phyloP scores from a whole-genome alignment of 116 monocot genomes.

The Iris pallida region DNA sequence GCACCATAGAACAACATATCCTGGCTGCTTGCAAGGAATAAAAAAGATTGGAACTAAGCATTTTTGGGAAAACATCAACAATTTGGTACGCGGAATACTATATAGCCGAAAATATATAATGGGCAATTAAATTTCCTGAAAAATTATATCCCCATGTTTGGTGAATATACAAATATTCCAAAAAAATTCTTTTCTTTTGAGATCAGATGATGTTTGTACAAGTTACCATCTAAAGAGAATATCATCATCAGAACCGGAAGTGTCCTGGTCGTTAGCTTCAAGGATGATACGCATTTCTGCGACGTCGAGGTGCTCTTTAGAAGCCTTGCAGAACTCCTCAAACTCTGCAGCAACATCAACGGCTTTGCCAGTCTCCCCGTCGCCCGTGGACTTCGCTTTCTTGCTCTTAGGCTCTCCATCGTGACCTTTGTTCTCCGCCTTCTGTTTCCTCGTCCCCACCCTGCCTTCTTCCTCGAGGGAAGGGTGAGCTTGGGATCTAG shows the following conservation, averaged over 20 bases:
- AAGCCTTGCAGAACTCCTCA: slow-evolving; percentile 38
- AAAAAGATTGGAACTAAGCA: not conserved
- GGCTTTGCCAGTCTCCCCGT: slow-evolving; percentile 1
- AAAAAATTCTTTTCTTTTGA: not conserved
- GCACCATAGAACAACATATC: slow-evolving; percentile 67
- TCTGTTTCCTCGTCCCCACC: slow-evolving; percentile 14
- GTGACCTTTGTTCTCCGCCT: slow-evolving; percentile 13
- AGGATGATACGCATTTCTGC: slow-evolving; percentile 38
- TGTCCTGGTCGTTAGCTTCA: slow-evolving; percentile 33
- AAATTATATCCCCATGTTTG: too few species aligned
- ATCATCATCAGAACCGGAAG: slow-evolving; percentile 33
- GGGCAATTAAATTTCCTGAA: too few species aligned
- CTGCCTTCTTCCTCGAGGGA: slow-evolving; percentile 33
- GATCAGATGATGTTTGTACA: not conserved
- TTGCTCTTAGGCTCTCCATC: slow-evolving; percentile 29
- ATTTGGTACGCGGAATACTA: too few species aligned
- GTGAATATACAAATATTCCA: too few species aligned
- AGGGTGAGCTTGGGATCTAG: slow-evolving; percentile 22
- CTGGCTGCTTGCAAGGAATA: slow-evolving; percentile 22
- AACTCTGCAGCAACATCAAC: slow-evolving; percentile 17
- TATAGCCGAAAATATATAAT: too few species aligned
- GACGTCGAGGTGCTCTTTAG: slow-evolving; percentile 23
- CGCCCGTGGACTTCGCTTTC: slow-evolving; percentile 19
- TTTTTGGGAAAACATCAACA: not conserved
- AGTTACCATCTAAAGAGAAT: slow-evolving; percentile 30